These are phyloP conservation scores for Apophysomyces variabilis DNA, from an alignment of 371 early-diverging fungal species.

Conservation along the genomic window DNA sequence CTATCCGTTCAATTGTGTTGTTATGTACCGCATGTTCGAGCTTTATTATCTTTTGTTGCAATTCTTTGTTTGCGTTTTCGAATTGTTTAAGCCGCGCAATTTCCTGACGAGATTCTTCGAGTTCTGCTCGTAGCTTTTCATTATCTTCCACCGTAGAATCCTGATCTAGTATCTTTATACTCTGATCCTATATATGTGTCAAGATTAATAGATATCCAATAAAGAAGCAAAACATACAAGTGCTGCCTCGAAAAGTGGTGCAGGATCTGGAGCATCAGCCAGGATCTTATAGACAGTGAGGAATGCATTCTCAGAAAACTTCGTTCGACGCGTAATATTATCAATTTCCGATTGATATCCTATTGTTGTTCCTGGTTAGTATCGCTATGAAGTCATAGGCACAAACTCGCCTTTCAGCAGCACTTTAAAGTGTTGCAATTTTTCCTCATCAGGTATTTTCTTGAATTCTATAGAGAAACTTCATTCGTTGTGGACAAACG, in stretches of 20 bases:
- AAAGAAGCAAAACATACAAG: conserved; percentile 27
- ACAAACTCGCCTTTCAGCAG: conserved; percentile 66
- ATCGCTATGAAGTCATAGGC: neutral
- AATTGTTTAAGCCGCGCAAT: conserved; percentile 38
- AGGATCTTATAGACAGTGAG: conserved; percentile 79
- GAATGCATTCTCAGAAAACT: conserved; percentile 84
- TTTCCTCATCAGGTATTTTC: conserved; percentile 78
- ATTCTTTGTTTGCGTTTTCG: conserved; percentile 54
- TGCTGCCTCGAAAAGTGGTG: conserved; percentile 64
- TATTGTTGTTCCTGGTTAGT: conserved; percentile 13
- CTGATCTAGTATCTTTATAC: conserved; percentile 55
- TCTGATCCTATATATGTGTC: conserved; percentile 58
- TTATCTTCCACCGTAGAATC: conserved; percentile 58
- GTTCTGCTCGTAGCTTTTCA: conserved; percentile 55
- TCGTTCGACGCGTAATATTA: conserved; percentile 81
- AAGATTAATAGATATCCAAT: neutral
- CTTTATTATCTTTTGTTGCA: conserved; percentile 61
- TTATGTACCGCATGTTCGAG: conserved; percentile 46
- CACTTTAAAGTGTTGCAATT: conserved; percentile 71
- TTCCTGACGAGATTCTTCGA: conserved; percentile 51
- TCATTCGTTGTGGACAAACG: conserved; percentile 15
- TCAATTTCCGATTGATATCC: conserved; percentile 94
- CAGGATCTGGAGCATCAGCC: conserved; percentile 89
- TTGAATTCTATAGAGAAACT: conserved; percentile 66
- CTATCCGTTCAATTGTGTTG: conserved; percentile 10